Evolutionary conservation across 306 rosid genomes (phyloP), one percentile per base, ranked within the genome.

Genomic region (Malus orientalis): DNA sequence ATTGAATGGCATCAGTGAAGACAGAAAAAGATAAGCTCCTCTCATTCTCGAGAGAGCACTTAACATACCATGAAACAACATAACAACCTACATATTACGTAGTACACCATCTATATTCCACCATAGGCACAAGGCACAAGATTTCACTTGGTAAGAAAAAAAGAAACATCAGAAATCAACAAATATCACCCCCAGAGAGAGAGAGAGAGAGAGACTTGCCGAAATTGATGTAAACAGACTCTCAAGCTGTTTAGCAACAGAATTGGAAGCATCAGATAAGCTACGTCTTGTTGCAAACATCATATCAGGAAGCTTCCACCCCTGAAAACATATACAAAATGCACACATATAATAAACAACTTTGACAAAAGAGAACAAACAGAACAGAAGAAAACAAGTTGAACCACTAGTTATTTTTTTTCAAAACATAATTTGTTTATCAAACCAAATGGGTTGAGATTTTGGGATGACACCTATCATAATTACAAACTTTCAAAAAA

Each of bases 281-380:
- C 98, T 81, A 71, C 96, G 94, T 85, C 83, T 88, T 27, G 99
- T 89, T 47, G 98, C 99, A 89, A 96, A 89, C 99, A 93, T 96
- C 90, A 96, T 67, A 81, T 88, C 90, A 44, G 98, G 97, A 80
- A 96, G 97, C 84, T 80, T 87, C 99, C 98, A 93, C 18, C 99
- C 99, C 99, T 96, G 85, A 51, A 83, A 83, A 77, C 63, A 81
- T 53, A 82, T 32, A 72, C 79, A 72, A 70, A 73, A 62, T 60
- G 71, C 66, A 74, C 53, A 54, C 22, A 38, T 8, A 53, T 19
- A 53, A 16, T 53, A 33, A 53, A 53, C 57, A 16, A 70, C 22
- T 57, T 72, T 11, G 20, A 18, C 49, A 11, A 57, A 22, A 47
- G 60, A 81, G 61, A 62, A 57, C 11, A 40, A 40, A 40, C 44